Evolutionary conservation across 495 filamentous ascomycete species (phyloP), one percentile per base, ranked within the genome.

Genomic region (Penicillium paradoxum): DNA sequence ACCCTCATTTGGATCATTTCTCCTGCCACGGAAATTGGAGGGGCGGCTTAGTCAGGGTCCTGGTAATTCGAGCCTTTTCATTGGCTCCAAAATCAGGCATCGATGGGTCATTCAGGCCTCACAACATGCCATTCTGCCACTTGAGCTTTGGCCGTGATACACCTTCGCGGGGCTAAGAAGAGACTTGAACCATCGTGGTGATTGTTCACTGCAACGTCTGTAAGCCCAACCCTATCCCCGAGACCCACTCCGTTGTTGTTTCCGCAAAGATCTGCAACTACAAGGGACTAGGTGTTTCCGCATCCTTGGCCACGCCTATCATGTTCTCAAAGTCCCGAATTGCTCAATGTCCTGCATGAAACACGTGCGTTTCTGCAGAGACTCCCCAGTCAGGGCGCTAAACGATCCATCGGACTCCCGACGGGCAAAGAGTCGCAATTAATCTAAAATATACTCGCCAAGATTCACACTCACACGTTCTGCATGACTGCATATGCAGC

Each of bases 371-470:
- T 48, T 1, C 33, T 18, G 24, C 43, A 47, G 44, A 30, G 6
- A 8, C 36, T 42, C 37, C 25, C 37, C 17, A 36, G 19, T 7
- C 1, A 48, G n/a, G 36, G 42, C 36, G 14, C 19, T 38, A 4
- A 19, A 54, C 30, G 29, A 54, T 54, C 19, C 22, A 33, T 43
- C 52, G 52, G 52, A 55, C 52, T 38, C 21, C 52, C 52, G 52
- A 55, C 52, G 52, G 52, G 45, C 52, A 30, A 43, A 55, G 45
- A 43, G 38, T 43, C 29, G 38, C 30, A 37, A 22, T 42, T 13
- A 22, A 55, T 49, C 36, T 55, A 55, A 55, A 54, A 21, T 0
- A 22, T 6, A 27, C 27, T 27, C 3, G 22, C 29, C 45, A 44
- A 49, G 52, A 37, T 55, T 37, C 15, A 49, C 38, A 37, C 24